Percentiles rank a stretch among this genome's conserved stretches.
phyloP scores from a whole-genome alignment of 305 asterid genomes.

The Solanum hybrid region DNA sequence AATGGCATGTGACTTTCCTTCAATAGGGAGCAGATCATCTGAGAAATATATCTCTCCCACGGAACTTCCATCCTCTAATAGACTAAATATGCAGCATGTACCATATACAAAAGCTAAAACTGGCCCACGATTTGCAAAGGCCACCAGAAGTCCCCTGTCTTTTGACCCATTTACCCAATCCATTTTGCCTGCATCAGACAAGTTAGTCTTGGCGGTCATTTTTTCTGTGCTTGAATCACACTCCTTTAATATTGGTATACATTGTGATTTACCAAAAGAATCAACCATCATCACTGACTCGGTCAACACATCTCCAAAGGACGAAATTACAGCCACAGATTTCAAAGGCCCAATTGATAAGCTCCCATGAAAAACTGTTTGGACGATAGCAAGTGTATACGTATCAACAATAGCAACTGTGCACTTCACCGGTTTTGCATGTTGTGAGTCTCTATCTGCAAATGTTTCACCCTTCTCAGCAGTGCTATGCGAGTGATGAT shows the following conservation, averaged over 20 bases:
- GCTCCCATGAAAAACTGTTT: slow-evolving; percentile 76
- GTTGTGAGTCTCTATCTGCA: slow-evolving; percentile 32
- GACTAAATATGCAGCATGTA: slow-evolving; percentile 65
- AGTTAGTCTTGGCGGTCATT: slow-evolving; percentile 26
- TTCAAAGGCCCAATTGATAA: slow-evolving; percentile 69
- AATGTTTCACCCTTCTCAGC: slow-evolving; percentile 26
- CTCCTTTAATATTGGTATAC: slow-evolving; percentile 52
- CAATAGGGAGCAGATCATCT: too few relatives aligned
- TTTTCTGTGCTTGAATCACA: slow-evolving; percentile 34
- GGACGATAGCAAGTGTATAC: slow-evolving; percentile 66
- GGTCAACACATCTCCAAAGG: slow-evolving; percentile 47
- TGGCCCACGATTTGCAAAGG: slow-evolving; percentile 45
- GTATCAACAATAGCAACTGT: slow-evolving; percentile 68
- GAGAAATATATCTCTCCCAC: too few relatives aligned
- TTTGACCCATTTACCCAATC: slow-evolving; percentile 45
- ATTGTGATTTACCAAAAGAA: slow-evolving; percentile 61
- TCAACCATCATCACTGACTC: slow-evolving; percentile 68
- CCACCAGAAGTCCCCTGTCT: slow-evolving; percentile 41
- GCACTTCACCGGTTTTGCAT: slow-evolving; percentile 42
- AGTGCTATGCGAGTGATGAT: slow-evolving; percentile 27
- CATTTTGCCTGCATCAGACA: slow-evolving; percentile 30
- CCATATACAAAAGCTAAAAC: slow-evolving; percentile 60
- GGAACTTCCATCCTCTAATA: slow-evolving; percentile 46
- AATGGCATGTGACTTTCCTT: too few relatives aligned
- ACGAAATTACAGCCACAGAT: slow-evolving; percentile 49